A percentile compares a stretch with the other conserved stretches of the same genome.
Evolutionary conservation across 306 rosid species (phyloP).

Genomic region (Canavalia gladiata): DNA sequence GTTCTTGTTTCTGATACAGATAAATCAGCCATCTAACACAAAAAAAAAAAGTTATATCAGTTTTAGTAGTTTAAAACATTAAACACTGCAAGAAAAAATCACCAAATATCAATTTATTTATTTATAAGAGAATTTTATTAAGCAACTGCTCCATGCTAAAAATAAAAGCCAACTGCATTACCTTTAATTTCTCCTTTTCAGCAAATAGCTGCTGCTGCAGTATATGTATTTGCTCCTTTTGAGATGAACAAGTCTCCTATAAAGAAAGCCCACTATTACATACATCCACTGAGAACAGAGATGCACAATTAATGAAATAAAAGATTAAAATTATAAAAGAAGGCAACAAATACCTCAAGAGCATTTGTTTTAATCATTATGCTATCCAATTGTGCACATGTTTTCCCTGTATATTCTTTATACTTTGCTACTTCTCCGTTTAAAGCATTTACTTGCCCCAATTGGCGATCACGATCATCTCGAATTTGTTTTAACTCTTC

Average conservation of each 20-base stretch:
- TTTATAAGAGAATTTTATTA: too few relatives aligned
- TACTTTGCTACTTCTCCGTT: constrained; percentile 65
- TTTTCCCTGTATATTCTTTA: constrained; percentile 59
- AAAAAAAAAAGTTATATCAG: background rate
- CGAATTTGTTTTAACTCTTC: constrained; percentile 83
- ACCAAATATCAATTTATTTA: background rate
- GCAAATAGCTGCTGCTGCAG: constrained; percentile 68
- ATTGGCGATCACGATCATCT: constrained; percentile 81
- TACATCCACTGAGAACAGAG: constrained; percentile 8
- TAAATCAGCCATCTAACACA: constrained; percentile 67
- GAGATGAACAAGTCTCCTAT: constrained; percentile 81
- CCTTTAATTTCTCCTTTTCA: constrained; percentile 81
- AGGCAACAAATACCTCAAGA: constrained; percentile 70
- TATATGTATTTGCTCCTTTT: constrained; percentile 61
- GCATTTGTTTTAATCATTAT: constrained; percentile 67
- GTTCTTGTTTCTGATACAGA: constrained; percentile 69
- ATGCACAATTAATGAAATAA: background rate
- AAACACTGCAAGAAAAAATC: constrained; percentile 9
- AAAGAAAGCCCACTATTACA: constrained; percentile 40
- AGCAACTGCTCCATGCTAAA: too few relatives aligned
- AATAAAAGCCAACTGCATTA: constrained; percentile 18
- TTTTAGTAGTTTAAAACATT: background rate
- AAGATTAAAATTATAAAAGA: background rate
- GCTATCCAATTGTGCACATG: constrained; percentile 66
- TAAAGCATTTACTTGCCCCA: constrained; percentile 63